A percentile compares a stretch with the other conserved stretches of the same genome.
Evolutionary conservation across 495 filamentous ascomycete genomes (phyloP).

Genomic region (Annulohypoxylon bovei): DNA sequence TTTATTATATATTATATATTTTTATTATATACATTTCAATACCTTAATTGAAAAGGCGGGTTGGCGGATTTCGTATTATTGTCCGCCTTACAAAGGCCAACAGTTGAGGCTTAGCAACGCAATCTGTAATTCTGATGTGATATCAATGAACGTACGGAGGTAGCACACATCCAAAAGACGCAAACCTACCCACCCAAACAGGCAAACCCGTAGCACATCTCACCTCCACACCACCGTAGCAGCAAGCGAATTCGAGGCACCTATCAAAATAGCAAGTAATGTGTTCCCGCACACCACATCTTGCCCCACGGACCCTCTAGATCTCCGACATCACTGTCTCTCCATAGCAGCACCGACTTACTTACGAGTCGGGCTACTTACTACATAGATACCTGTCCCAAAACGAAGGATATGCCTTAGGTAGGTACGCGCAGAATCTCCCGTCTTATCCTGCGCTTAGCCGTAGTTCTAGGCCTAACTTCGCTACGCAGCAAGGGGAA

Average conservation of each 20-base stretch:
- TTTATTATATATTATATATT: no score
- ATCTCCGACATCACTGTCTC: not conserved
- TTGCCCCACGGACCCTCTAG: not conserved
- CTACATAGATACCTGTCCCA: not conserved
- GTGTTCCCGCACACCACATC: not conserved
- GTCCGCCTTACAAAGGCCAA: not conserved
- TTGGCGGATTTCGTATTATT: no score
- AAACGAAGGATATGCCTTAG: not conserved
- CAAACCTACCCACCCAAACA: slow-evolving; percentile 7
- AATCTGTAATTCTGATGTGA: not conserved
- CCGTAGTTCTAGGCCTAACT: not conserved
- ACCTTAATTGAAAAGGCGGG: no score
- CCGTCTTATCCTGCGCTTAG: not conserved
- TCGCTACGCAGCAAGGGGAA: not conserved
- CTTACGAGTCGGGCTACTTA: not conserved
- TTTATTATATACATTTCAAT: no score
- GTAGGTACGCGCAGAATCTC: not conserved
- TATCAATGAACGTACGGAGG: not conserved
- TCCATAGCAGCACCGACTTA: no score
- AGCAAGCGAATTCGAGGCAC: not conserved
- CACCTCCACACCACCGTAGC: slow-evolving; percentile 1
- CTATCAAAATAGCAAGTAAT: not conserved
- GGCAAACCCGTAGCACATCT: not conserved
- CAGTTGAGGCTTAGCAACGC: slow-evolving; percentile 7
- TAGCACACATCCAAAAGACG: slow-evolving; percentile 1